A percentile compares a stretch with the other conserved stretches of the same genome.
These are phyloP conservation scores for Lactarius hengduanensis DNA, from an alignment of 768 basidiomycete genomes.

Conservation along the genomic window DNA sequence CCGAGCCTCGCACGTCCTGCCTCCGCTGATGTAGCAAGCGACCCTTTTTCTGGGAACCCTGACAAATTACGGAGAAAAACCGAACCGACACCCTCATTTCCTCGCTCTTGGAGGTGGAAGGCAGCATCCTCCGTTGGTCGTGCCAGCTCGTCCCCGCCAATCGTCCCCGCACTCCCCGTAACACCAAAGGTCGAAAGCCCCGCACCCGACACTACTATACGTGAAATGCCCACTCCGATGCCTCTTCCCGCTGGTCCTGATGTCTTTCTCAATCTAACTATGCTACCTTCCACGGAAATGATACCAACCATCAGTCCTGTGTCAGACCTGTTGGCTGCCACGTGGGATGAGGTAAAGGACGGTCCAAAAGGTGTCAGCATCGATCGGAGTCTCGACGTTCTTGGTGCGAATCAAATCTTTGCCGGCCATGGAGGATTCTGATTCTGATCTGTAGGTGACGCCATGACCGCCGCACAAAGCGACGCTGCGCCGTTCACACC, in stretches of 20 bases:
- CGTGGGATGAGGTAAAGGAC: slow-evolving; percentile 9
- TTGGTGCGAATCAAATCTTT: neutral
- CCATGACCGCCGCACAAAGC: neutral
- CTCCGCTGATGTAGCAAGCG: neutral
- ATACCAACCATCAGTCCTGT: neutral
- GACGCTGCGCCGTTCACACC: neutral
- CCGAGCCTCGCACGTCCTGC: neutral
- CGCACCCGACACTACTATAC: neutral
- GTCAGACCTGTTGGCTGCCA: slow-evolving; percentile 2
- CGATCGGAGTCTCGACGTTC: neutral
- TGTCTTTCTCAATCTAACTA: neutral
- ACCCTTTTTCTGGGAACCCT: neutral
- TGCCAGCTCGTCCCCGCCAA: neutral
- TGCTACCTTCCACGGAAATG: neutral
- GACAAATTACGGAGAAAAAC: neutral
- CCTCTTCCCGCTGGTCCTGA: neutral
- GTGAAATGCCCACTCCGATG: slow-evolving; percentile 3
- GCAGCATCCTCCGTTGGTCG: neutral
- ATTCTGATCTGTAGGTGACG: neutral
- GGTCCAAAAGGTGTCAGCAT: neutral
- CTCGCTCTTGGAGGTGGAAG: slow-evolving; percentile 7
- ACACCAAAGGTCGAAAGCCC: neutral
- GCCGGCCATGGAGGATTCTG: neutral
- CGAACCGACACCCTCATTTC: neutral
- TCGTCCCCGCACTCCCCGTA: neutral